These are phyloP conservation scores for Osmanthus fragrans DNA, from an alignment of 257 asterid species.

Conservation along the genomic window DNA sequence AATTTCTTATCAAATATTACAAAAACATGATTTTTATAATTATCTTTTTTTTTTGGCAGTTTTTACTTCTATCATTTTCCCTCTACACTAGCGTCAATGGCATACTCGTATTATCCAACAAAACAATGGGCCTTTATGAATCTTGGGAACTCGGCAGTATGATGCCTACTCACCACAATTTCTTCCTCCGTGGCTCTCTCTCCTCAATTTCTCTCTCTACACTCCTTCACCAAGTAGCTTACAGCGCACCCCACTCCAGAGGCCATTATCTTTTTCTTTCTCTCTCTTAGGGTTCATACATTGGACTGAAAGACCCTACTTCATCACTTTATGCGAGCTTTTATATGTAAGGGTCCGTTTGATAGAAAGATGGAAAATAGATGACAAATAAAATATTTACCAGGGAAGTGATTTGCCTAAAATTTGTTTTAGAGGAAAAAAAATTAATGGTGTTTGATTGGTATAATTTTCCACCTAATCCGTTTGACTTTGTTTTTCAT, in stretches of 20 bases:
- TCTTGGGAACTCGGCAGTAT: conserved; percentile 11
- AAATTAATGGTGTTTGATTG: too few species aligned
- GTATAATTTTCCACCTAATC: too few species aligned
- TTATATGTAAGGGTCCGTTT: conserved; percentile 7
- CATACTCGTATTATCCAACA: conserved; percentile 17
- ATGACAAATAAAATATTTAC: too few species aligned
- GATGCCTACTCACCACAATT: conserved; percentile 15
- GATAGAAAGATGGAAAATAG: too few species aligned
- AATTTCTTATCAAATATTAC: background rate
- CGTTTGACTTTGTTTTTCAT: too few species aligned
- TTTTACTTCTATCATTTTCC: too few species aligned
- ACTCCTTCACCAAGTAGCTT: conserved; percentile 58
- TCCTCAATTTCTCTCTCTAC: background rate
- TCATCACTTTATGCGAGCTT: background rate
- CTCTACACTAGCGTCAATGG: conserved; percentile 16
- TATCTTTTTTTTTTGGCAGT: too few species aligned
- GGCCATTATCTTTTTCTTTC: conserved; percentile 10
- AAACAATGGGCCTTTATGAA: conserved; percentile 7
- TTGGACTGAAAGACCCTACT: conserved; percentile 5
- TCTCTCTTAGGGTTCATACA: conserved; percentile 53
- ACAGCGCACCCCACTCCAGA: too few species aligned
- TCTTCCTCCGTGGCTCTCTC: conserved; percentile 21
- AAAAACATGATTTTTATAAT: too few species aligned
- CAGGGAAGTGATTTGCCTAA: too few species aligned
- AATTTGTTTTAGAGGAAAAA: too few species aligned